These are phyloP conservation scores for Penicillium fuscoglaucum DNA, from an alignment of 2,329 filamentous ascomycete species.

Conservation along the genomic window DNA sequence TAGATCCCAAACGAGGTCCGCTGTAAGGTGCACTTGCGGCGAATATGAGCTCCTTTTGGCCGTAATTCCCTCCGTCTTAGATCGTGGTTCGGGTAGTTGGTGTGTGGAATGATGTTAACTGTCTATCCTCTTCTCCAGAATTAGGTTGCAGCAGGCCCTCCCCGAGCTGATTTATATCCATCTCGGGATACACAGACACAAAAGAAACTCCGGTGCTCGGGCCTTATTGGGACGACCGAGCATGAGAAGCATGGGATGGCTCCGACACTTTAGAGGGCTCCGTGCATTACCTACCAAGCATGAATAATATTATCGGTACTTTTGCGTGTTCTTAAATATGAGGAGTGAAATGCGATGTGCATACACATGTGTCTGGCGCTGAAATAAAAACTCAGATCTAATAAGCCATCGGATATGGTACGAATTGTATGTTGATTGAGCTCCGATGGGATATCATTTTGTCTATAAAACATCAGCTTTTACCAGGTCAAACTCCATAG, in stretches of 20 bases:
- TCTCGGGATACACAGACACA: conserved; percentile 1
- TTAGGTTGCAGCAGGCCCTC: background rate
- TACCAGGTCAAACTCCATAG: too few species aligned
- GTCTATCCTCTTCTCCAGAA: background rate
- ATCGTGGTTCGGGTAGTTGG: too few species aligned
- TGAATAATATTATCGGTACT: background rate
- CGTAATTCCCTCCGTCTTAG: background rate
- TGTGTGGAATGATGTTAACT: background rate
- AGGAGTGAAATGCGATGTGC: background rate
- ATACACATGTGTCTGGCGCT: background rate
- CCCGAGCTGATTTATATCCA: background rate
- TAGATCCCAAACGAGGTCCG: background rate
- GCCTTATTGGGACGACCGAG: background rate
- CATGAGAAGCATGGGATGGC: background rate
- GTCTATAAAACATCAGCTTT: background rate
- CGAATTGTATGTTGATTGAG: background rate
- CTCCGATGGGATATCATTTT: background rate
- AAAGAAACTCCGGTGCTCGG: conserved; percentile 4
- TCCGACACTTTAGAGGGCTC: background rate
- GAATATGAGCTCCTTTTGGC: background rate
- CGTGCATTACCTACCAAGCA: background rate
- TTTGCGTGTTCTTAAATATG: background rate
- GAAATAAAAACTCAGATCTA: background rate
- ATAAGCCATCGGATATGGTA: background rate
- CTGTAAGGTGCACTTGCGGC: background rate